Base-by-base conservation (phyloP, 140 eudicot species). In the Flaveria floridana region DNA sequence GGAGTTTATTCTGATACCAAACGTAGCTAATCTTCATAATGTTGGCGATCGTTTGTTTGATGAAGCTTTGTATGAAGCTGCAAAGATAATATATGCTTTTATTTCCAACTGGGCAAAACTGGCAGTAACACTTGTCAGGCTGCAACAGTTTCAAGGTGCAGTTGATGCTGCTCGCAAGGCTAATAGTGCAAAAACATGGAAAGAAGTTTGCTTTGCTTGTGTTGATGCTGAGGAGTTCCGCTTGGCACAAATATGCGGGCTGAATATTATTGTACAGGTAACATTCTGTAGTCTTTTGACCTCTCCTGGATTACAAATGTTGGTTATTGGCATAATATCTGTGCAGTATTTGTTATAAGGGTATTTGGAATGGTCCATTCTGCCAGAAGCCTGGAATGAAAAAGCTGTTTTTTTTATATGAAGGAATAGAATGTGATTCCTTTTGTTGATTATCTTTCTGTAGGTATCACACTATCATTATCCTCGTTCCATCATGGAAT, bases 221-320 rank as follows among this genome's bases (percentile, higher is more conserved):
- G 99, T 94, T 75, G 99, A 94, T 84, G 97, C 97, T 10, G 99
- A 94, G 82, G 99, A 94, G 86, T 94, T 94, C 84, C 97, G 97
- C 5, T 88, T 94, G 85, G 99, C 99, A 69, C 99, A 94, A 63
- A 94, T 94, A n/a, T 94, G 99, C 72, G 99, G 99, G 56, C 97
- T 94, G 68, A 94, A 94, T 81, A 85, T 94, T 66, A 94, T 94
- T 61, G 96, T 94, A 16, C 99, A 90, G 99, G 98, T 73, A 47
- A 65, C 19, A 42, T 23, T 68, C 44, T 57, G 12, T 50, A 19
- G 6, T 76, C 23, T 41, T 56, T 20, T 44, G 28, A 59, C 42
- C 12, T 53, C 41, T 41, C 52, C 18, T 55, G 48, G 30, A 52
- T 56, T 11, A 73, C 16, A 21, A 21, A 65, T 61, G 23, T 19